Evolutionary conservation across 495 filamentous ascomycete species (phyloP).

Genomic region (Saxispiralis lemnorum): DNA sequence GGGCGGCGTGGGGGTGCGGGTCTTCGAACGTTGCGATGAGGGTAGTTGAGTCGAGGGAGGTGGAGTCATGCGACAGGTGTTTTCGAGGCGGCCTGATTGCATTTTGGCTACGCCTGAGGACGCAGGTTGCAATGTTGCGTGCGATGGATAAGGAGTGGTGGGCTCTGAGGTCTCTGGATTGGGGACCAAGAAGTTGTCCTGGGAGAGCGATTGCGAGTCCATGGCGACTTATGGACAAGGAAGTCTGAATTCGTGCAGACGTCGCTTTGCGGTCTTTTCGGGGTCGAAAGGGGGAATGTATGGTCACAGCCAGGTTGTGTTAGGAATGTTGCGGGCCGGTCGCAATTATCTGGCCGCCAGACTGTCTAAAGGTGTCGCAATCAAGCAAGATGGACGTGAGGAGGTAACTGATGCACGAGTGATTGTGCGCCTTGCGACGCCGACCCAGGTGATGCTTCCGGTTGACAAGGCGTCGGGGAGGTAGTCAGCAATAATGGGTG

Average conservation of each 20-base stretch:
- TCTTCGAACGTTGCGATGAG: neutral
- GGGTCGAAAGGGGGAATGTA: too few relatives aligned
- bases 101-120: constrained; percentile 1
- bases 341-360: too few relatives aligned
- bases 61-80: constrained; percentile 11
- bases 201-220: constrained; percentile 3
- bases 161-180: constrained; percentile 2
- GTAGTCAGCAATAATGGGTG: too few relatives aligned
- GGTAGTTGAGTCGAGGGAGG: constrained; percentile 14
- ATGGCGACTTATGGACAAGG: neutral
- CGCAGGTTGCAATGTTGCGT: constrained; percentile 4
- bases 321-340: too few relatives aligned
- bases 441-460: too few relatives aligned
- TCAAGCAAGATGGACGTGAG: too few relatives aligned
- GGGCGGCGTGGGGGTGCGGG: constrained; percentile 14
- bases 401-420: too few relatives aligned
- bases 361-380: too few relatives aligned
- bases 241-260: neutral
- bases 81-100: constrained; percentile 1
- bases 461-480: too few relatives aligned
- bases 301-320: too few relatives aligned
- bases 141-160: constrained; percentile 7
- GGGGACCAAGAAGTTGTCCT: constrained; percentile 5
- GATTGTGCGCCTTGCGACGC: too few relatives aligned
- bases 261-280: too few relatives aligned